Evolutionary conservation across 768 basidiomycete species (phyloP).

Genomic region (Suillus occidentalis): DNA sequence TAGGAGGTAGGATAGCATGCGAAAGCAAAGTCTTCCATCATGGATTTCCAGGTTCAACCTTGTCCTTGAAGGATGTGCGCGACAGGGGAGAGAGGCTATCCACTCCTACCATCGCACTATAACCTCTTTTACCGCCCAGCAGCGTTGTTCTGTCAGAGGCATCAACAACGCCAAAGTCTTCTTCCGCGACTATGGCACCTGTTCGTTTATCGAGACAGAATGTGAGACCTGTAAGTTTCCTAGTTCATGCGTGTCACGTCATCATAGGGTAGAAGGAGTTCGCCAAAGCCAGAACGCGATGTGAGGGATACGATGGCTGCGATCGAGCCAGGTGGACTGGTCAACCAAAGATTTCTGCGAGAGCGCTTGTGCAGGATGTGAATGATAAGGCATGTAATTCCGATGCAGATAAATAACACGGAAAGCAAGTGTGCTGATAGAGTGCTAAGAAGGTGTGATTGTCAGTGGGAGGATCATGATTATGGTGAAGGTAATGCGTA

Average conservation of each 20-base stretch:
- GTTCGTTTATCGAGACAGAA: conserved; percentile 59
- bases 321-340: conserved; percentile 59
- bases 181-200: conserved; percentile 62
- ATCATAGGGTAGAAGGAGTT: conserved; percentile 62
- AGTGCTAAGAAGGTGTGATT: conserved; percentile 36
- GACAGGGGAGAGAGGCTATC: conserved; percentile 13
- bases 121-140: conserved; percentile 12
- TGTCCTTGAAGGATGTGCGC: conserved; percentile 7
- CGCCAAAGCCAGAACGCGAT: conserved; percentile 60
- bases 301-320: conserved; percentile 57
- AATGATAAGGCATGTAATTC: conserved; percentile 45
- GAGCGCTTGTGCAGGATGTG: conserved; percentile 49
- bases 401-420: conserved; percentile 46
- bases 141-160: conserved; percentile 17
- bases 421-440: conserved; percentile 55
- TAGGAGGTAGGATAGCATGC: neutral
- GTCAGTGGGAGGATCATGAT: neutral
- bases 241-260: conserved; percentile 41
- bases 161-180: conserved; percentile 25
- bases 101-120: conserved; percentile 4
- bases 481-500: conserved; percentile 32
- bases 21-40: neutral
- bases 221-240: conserved; percentile 48
- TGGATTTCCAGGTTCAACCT: neutral
- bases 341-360: conserved; percentile 50